These are phyloP conservation scores for Usnea hakonensis DNA, from an alignment of 495 filamentous ascomycete genomes.

Conservation along the genomic window DNA sequence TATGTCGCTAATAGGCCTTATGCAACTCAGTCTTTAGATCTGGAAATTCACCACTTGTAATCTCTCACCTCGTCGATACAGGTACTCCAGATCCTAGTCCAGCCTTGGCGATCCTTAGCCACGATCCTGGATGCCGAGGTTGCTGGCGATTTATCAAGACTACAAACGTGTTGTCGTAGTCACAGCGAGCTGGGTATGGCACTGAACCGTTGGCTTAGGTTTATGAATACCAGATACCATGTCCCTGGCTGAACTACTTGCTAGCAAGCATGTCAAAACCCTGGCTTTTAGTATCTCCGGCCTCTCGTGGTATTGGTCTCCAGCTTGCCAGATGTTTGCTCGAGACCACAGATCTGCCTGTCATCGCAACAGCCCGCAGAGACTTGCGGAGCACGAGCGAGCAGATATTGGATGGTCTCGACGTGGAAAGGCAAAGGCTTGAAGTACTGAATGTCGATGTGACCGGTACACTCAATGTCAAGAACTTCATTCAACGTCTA, in stretches of 20 bases:
- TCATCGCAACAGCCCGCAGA: conserved; percentile 63
- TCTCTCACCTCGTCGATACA: no score
- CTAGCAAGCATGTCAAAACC: conserved; percentile 20
- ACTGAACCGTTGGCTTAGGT: background rate
- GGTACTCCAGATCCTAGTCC: no score
- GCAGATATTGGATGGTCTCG: conserved; percentile 45
- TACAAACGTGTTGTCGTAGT: no score
- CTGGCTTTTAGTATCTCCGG: conserved; percentile 50
- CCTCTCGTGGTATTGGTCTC: conserved; percentile 68
- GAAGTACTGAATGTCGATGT: conserved; percentile 53
- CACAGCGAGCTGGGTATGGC: background rate
- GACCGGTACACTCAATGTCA: conserved; percentile 36
- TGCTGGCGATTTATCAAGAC: no score
- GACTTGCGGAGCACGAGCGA: conserved; percentile 45
- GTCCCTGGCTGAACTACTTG: background rate
- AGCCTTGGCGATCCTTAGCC: no score
- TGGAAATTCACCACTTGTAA: no score
- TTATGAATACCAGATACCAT: background rate
- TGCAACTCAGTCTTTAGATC: background rate
- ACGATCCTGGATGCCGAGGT: no score
- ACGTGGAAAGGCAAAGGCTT: conserved; percentile 41
- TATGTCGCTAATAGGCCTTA: background rate
- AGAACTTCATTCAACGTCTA: background rate
- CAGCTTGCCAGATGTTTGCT: conserved; percentile 62
- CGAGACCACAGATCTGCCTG: conserved; percentile 52